Percentiles rank a stretch among this genome's conserved stretches.
Conservation (phyloP, 805 yeast genomes). For the Isabelozyma rhagii region DNA sequence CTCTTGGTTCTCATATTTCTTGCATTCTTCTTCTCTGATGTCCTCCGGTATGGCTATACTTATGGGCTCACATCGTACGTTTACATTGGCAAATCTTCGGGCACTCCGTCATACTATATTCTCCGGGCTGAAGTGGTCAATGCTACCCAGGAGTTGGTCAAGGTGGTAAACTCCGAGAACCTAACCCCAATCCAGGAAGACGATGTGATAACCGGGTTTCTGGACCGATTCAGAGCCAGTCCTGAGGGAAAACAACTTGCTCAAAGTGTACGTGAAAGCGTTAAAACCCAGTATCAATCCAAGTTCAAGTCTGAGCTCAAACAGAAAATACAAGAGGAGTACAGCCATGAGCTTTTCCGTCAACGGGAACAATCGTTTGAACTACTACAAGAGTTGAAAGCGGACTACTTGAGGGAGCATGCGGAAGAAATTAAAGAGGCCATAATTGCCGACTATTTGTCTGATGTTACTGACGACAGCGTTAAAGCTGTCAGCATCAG, state of each 20-base stretch:
- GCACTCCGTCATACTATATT: conserved; percentile 1
- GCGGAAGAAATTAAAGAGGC: conserved; percentile 6
- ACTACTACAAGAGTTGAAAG: conserved; percentile 9
- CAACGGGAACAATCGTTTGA: conserved; percentile 7
- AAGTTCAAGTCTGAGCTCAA: conserved; percentile 5
- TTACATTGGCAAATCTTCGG: too few species aligned
- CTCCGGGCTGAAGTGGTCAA: not conserved
- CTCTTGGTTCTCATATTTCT: too few species aligned
- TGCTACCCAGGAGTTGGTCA: not conserved
- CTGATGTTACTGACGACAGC: conserved; percentile 3
- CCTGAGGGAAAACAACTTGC: not conserved
- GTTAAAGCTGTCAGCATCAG: not conserved
- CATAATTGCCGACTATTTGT: conserved; percentile 1
- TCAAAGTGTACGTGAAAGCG: conserved; percentile 3
- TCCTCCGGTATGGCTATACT: too few species aligned
- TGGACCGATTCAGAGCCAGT: not conserved
- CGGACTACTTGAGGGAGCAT: conserved; percentile 9
- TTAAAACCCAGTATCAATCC: conserved; percentile 6
- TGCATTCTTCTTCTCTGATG: too few species aligned
- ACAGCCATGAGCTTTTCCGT: conserved; percentile 8
- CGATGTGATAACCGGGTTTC: not conserved
- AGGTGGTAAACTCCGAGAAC: not conserved
- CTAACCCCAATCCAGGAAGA: not conserved
- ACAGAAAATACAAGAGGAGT: conserved; percentile 1
- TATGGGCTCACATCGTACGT: too few species aligned